Conservation (phyloP, 495 filamentous ascomycete genomes). For the Beverwykella pulmonaria region DNA sequence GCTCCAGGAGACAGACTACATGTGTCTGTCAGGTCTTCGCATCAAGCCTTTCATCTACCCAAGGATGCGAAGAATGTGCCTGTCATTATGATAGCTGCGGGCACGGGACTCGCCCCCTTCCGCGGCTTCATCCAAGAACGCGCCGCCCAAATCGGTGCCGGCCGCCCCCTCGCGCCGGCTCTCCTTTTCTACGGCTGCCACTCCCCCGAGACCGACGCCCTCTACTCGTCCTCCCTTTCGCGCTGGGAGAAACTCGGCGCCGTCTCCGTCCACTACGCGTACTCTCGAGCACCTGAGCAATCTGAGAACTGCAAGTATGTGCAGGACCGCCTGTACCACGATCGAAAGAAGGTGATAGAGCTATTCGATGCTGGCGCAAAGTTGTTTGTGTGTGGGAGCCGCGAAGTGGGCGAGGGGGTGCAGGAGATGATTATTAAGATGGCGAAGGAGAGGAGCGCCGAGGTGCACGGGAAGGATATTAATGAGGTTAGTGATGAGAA, state of each 20-base stretch:
- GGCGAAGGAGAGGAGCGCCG: constrained; percentile 22
- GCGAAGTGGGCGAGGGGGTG: constrained; percentile 28
- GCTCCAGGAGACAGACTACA: constrained; percentile 62
- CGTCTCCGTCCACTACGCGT: constrained; percentile 39
- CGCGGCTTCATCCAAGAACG: constrained; percentile 46
- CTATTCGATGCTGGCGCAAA: constrained; percentile 39
- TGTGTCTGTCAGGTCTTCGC: constrained; percentile 59
- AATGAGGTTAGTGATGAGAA: constrained; percentile 18
- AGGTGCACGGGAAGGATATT: background rate
- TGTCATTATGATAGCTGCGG: constrained; percentile 49
- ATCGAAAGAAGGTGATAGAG: constrained; percentile 33
- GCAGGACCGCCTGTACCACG: constrained; percentile 40
- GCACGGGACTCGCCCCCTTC: constrained; percentile 45
- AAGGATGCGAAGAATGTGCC: constrained; percentile 57
- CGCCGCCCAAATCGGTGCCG: constrained; percentile 29
- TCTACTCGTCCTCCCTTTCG: constrained; percentile 37
- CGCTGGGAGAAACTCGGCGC: constrained; percentile 37
- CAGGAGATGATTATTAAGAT: constrained; percentile 13
- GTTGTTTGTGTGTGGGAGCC: constrained; percentile 41
- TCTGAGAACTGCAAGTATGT: constrained; percentile 40
- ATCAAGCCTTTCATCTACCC: constrained; percentile 65
- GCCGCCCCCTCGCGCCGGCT: constrained; percentile 39
- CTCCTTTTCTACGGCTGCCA: constrained; percentile 45
- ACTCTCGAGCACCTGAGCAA: constrained; percentile 29
- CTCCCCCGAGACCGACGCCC: constrained; percentile 26